Base-by-base conservation (phyloP, 2,329 filamentous ascomycete species). In the Hypoxylon sp. region DNA sequence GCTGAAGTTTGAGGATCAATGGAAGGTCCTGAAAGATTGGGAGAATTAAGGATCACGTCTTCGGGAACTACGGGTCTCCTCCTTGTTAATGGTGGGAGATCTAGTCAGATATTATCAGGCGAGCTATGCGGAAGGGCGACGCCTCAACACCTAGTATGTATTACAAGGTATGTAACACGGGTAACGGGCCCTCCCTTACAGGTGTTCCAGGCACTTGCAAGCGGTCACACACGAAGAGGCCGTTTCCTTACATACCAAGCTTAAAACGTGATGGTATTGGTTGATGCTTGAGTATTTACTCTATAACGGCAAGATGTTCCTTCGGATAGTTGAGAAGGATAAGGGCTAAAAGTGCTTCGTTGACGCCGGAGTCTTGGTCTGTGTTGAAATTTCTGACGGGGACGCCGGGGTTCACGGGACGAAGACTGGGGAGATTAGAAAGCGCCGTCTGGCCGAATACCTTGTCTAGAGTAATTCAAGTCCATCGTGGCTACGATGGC, bases 21-120 rank as follows among this genome's bases (percentile, higher is more conserved):
- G 82, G 82, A 76, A 69, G 57, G 80, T 84, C n/a, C 73, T 79
- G 51, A 73, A 78, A 53, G 80, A 82, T 67, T 83, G 77, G 77
- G 64, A 73, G 45, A 20, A 51, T 24, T 28, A 40, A 40, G 7
- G n/a, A n/a, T 18, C 36, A 20, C 8, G 6, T 4, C 32, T 36
- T 36, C 12, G 14, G 6, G 14, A 36, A 36, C 3, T 2, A 36
- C 14, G 4, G n/a, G 1, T n/a, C n/a, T 1, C n/a, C 8, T 12
- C 14, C 32, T 5, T 6, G 14, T 1, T n/a, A n/a, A 14, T 16
- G 4, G 12, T 36, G 12, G 14, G 14, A 20, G 36, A 11, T 40
- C 16, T 40, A 3, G 8, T 40, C 36, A 40, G 36, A 40, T 40
- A 20, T 20, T 40, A 26, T 6, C 6, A 26, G 8, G 20, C 11